Base-by-base conservation (phyloP, 1,284 basidiomycete genomes). In the Ustilago nuda region DNA sequence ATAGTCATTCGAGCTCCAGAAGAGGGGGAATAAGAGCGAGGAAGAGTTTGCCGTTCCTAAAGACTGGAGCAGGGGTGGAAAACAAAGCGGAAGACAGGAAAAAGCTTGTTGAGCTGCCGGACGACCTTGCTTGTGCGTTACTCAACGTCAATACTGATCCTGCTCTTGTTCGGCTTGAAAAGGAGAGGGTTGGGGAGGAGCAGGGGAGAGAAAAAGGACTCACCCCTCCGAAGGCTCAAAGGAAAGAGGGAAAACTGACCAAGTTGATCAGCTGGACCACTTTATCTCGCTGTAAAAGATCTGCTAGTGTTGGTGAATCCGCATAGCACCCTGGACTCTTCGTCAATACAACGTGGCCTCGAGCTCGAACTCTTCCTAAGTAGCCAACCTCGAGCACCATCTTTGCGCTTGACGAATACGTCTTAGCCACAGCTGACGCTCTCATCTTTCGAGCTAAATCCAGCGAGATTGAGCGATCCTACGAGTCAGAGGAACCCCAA, bases 311-410 rank as follows among this genome's bases (percentile, higher is more conserved):
- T 8, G n/a, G n/a, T 27, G 23, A 27, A 27, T 27, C 23, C 23
- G 23, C 54, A 70, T 15, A 64, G 41, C 41, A 60, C 41, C 5
- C 32, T 46, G 11, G 54, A 54, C n/a, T 45, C 61, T 23, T 53
- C 56, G 12, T 52, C 61, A 12, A 30, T 19, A 43, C 62, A 36
- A 8, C 37, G 39, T n/a, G 35, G 43, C 15, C 46, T 74, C 8
- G 66, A 69, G 35, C 58, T 59, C 41, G 63, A 74, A 48, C 72
- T 69, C 51, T 68, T 69, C 36, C 59, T 66, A 19, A 70, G 66
- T 23, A 52, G 56, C 17, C 51, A 27, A 19, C 13, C 27, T 41
- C 48, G 30, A 32, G 32, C 43, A 8, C 6, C 17, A 23, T 39
- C 52, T 43, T 57, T 56, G 0, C 46, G 45, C 45, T 66, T 57